Evolutionary conservation across 2,329 filamentous ascomycete species (phyloP).

Genomic region (Nannizzia gypsea): DNA sequence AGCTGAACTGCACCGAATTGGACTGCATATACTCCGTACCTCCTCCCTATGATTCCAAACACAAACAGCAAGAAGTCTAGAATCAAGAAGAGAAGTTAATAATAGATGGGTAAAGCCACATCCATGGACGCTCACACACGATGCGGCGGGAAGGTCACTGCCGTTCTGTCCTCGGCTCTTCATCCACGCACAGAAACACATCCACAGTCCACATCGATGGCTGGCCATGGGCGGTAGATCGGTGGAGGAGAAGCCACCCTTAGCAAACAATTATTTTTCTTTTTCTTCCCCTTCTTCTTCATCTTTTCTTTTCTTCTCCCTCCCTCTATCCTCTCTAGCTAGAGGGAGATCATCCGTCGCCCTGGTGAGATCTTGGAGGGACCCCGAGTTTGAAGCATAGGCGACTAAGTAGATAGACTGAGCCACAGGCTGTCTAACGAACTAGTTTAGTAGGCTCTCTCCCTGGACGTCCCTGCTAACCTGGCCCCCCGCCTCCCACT

Average conservation of each 20-base stretch:
- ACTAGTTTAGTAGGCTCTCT: not conserved
- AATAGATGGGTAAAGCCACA: not conserved
- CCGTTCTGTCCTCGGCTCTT: not conserved
- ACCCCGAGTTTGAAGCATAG: too few species aligned
- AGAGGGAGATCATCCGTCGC: not conserved
- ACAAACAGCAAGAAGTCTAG: not conserved
- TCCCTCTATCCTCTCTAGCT: too few species aligned
- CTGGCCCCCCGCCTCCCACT: too few species aligned
- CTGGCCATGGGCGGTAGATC: not conserved
- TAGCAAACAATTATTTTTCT: not conserved
- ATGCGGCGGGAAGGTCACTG: not conserved
- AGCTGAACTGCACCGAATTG: not conserved
- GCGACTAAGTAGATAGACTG: not conserved
- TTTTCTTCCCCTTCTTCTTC: not conserved
- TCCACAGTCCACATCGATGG: not conserved
- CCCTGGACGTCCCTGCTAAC: not conserved
- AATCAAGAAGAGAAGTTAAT: constrained; percentile 3
- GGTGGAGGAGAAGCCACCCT: not conserved
- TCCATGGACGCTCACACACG: not conserved
- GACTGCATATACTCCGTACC: too few species aligned
- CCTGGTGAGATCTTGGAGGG: not conserved
- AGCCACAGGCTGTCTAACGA: not conserved
- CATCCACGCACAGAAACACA: not conserved
- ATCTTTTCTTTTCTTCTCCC: too few species aligned
- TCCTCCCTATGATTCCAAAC: not conserved